These are phyloP conservation scores for Chlorophyllum brunneum DNA, from an alignment of 768 basidiomycete genomes.

Conservation along the genomic window DNA sequence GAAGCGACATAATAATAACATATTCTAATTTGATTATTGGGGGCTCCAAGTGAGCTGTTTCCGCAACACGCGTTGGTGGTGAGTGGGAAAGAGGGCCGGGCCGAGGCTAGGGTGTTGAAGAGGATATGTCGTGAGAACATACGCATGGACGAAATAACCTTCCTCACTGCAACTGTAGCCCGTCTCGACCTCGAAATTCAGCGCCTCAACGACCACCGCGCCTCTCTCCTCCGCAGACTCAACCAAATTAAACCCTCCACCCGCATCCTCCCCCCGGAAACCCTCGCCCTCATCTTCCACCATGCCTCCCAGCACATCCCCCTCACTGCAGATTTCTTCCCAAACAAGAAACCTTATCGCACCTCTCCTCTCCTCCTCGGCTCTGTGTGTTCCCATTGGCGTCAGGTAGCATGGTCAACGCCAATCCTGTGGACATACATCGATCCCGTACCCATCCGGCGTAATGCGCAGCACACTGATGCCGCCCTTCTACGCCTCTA, in stretches of 20 bases:
- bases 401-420: not conserved
- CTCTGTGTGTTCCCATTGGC: constrained; percentile 7
- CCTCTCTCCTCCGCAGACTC: constrained; percentile 4
- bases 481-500: constrained; percentile 9
- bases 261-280: constrained; percentile 9
- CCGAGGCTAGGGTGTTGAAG: too few relatives aligned
- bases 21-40: too few relatives aligned
- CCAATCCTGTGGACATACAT: not conserved
- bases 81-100: too few relatives aligned
- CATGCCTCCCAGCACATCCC: not conserved
- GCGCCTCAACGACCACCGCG: not conserved
- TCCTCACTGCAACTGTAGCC: constrained; percentile 3
- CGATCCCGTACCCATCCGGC: constrained; percentile 1
- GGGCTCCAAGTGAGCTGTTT: too few relatives aligned
- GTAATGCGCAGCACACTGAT: not conserved
- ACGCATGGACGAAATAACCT: constrained; percentile 1
- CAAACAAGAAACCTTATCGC: not conserved
- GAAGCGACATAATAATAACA: too few relatives aligned
- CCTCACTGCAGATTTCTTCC: not conserved
- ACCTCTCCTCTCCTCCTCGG: not conserved
- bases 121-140: too few relatives aligned
- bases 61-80: too few relatives aligned
- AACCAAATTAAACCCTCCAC: constrained; percentile 1
- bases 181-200: constrained; percentile 2
- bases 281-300: constrained; percentile 5